phyloP scores from a whole-genome alignment of 441 rosid species.

The Erodium trifolium region DNA sequence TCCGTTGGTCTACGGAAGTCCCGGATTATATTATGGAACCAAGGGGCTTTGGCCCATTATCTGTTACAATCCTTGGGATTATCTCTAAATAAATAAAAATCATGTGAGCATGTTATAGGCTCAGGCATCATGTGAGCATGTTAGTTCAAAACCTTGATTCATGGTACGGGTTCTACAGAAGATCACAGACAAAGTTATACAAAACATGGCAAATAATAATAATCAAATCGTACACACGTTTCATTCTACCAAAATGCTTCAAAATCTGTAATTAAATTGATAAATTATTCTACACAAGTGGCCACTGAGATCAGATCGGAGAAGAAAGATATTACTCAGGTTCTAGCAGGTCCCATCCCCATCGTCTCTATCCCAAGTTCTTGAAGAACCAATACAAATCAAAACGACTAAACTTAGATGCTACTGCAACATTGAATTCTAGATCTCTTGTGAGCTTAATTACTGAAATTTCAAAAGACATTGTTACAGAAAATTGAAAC shows the following conservation, averaged over 20 bases:
- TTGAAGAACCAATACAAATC: neutral
- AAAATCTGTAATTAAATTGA: neutral
- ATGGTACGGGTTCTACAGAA: neutral
- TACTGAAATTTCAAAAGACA: neutral
- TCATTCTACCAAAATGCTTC: neutral
- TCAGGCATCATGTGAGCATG: neutral
- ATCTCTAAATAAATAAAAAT: too few relatives aligned
- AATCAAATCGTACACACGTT: neutral
- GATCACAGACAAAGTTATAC: neutral
- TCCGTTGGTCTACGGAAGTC: too few relatives aligned
- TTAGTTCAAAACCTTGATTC: neutral
- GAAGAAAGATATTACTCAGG: neutral
- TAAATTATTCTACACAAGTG: neutral
- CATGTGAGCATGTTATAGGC: too few relatives aligned
- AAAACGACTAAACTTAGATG: neutral
- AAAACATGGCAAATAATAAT: neutral
- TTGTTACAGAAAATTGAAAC: neutral
- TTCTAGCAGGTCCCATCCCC: neutral
- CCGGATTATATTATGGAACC: too few relatives aligned
- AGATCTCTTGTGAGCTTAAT: slow-evolving; percentile 1
- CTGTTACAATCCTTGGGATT: too few relatives aligned
- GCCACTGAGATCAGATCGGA: slow-evolving; percentile 3
- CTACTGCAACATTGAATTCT: neutral
- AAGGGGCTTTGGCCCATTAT: too few relatives aligned
- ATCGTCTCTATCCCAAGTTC: neutral